Evolutionary conservation across 2,329 filamentous ascomycete species (phyloP), one percentile per base, ranked within the genome.

Genomic region (Fonsecaea nubica): DNA sequence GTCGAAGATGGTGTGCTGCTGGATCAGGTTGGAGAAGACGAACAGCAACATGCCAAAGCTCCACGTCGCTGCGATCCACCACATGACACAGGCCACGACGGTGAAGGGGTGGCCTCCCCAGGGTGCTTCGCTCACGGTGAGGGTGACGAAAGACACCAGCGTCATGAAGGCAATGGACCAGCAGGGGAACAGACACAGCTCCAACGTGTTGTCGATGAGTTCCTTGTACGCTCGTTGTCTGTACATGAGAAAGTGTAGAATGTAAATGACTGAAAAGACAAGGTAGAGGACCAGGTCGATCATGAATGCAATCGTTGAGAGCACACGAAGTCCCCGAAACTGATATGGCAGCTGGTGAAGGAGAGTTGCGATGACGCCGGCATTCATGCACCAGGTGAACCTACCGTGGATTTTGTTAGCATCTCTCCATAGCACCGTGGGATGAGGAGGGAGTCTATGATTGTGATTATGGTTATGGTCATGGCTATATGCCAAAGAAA

Each of bases 121-220:
- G 38, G 73, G 1, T 73, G 71, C 42, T 69, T 87, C 72, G 94
- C 84, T 45, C 87, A 96, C 88, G 65, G 78, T 74, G 13, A 79
- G 69, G 35, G 75, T 73, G 55, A 79, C 76, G 3, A 74, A 72
- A 6, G 75, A 75, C 10, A 63, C 63, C 12, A 72, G 54, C 2
- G 68, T 70, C 66, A 70, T 58, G 61, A 75, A 78, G 1, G 77
- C 73, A 64, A 81, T 79, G 32, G 73, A 71, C 60, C 80, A 75
- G 71, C 77, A 79, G 30, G 77, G 70, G 6, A 81, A 75, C 48
- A 79, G 78, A 10, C 77, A 76, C 5, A 77, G 74, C 58, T 82
- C 79, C 12, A 72, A 58, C 38, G 78, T 73, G 56, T 75, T 75
- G 25, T 63, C 71, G 10, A 70, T 71, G 18, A 80, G 74, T 52